Evolutionary conservation across 768 basidiomycete species (phyloP), one percentile per base, ranked within the genome.

Genomic region (Serendipita sp.): DNA sequence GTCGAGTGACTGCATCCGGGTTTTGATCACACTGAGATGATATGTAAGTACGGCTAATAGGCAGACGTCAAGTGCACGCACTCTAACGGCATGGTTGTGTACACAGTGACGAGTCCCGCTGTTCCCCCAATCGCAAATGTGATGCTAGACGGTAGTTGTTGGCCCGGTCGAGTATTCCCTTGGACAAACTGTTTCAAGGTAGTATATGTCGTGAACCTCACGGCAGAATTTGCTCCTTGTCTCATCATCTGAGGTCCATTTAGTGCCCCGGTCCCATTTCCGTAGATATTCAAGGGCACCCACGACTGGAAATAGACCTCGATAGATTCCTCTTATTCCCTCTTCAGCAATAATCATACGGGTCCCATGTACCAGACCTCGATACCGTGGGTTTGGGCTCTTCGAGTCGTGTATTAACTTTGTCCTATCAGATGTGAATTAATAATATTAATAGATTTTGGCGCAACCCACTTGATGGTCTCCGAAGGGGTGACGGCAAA

Each of bases 401-500:
- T 92, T 90, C 1, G 90, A 83, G 67, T 98, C 96, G 69, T 93
- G 93, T 63, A 99, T 94, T 63, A 98, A 81, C 71, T 99, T 99
- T 24, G 96, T 99, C 71, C 95, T 98, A 66, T 38, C 34, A 38
- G 7, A n/a, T 1, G 30, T 7, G 13, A n/a, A n/a, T 33, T 22
- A 1, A 41, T 45, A 38, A 20, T 60, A 34, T 24, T 30, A 60
- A 63, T 20, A 48, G 31, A 4, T 26, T 20, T 42, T 22, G 14
- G 20, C 42, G 33, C 1, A 20, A 73, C 88, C 43, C 53, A 94
- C 95, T 99, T 99, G 78, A 98, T 96, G 0, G 95, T 98, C 72
- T 99, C 95, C 13, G 90, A 93, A 2, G 95, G 95, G 0, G 95
- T 98, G 2, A 99, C 95, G 1, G 95, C 95, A 62, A 97, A 82